Percentiles rank a stretch among this genome's conserved stretches.
These are phyloP conservation scores for Hypomontagnella monticulosa DNA, from an alignment of 495 filamentous ascomycete genomes.

Conservation along the genomic window DNA sequence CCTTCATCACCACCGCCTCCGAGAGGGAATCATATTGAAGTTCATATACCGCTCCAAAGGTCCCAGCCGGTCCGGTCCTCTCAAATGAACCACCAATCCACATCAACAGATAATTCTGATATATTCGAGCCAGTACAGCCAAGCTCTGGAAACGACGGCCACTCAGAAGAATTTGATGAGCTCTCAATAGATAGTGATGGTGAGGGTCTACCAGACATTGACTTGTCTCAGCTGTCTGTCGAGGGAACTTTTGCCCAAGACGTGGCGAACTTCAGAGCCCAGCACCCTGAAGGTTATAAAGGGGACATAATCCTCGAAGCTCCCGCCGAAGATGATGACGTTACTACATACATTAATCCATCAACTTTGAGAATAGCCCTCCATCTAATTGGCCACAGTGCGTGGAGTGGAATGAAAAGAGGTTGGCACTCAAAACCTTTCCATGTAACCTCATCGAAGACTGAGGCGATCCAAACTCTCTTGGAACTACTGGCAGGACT, in stretches of 20 bases:
- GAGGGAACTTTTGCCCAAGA: slow-evolving; percentile 39
- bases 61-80: background rate
- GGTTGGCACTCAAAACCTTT: slow-evolving; percentile 25
- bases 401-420: slow-evolving; percentile 30
- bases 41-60: background rate
- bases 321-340: slow-evolving; percentile 32
- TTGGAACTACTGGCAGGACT: slow-evolving; percentile 32
- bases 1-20: slow-evolving; percentile 9
- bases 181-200: slow-evolving; percentile 16
- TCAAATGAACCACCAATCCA: background rate
- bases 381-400: slow-evolving; percentile 15
- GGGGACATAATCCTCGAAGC: slow-evolving; percentile 16
- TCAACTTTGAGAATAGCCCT: slow-evolving; percentile 21
- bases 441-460: slow-evolving; percentile 13
- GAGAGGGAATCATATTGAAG: background rate
- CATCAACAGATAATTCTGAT: slow-evolving; percentile 1
- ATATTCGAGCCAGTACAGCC: background rate
- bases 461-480: slow-evolving; percentile 26
- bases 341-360: slow-evolving; percentile 25
- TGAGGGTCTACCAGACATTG: slow-evolving; percentile 2
- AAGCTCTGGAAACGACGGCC: background rate
- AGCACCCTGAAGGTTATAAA: slow-evolving; percentile 8
- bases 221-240: background rate
- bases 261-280: slow-evolving; percentile 30
- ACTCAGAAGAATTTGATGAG: slow-evolving; percentile 9